Base-by-base conservation (phyloP, 2,329 filamentous ascomycete species). In the Arachnopeziza araneosa region DNA sequence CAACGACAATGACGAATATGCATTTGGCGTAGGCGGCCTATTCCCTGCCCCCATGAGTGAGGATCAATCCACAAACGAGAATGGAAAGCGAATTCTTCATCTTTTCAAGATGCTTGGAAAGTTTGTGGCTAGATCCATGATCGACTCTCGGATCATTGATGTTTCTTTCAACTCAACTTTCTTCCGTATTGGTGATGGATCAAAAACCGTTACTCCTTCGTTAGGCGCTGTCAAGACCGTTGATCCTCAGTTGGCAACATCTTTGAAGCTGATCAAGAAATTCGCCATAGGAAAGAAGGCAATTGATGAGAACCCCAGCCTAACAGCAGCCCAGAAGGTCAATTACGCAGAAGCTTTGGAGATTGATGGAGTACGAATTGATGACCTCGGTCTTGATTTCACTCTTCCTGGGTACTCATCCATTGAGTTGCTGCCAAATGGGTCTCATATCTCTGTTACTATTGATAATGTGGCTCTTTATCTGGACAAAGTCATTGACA, bases 91-190 rank as follows among this genome's bases (percentile, higher is more conserved):
- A 67, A 87, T 96, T 50, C 78, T 97, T 36, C 88, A 95, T 68
- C 78, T 96, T 21, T 99, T 96, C 79, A 96, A 89, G 74, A 89
- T 93, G 71, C 86, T 99, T 23, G 95, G 95, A 68, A 98, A 97
- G 72, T 99, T 99, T 73, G 93, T 98, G 54, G 95, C 96, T 30
- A 87, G 95, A 55, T 97, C 95, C 0, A 98, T 99, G 95, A 88
- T 99, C 57, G 95, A 99, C 73, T 97, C 93, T 0, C 86, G 95
- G 57, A 98, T 99, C 72, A 97, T 99, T 67, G 95, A 99, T 70
- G 87, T 99, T 66, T 95, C 93, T 59, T 95, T 99, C 76, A 99
- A 97, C 72, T 90, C 95, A 1, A 96, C 92, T 6, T 97, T 99
- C 78, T 99, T 99, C 86, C 90, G 93, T 60, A 90, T 97, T 65